Evolutionary conservation across 176 grass and related monocot genomes (phyloP), one percentile per base, ranked within the genome.

Genomic region (Phragmites australis): DNA sequence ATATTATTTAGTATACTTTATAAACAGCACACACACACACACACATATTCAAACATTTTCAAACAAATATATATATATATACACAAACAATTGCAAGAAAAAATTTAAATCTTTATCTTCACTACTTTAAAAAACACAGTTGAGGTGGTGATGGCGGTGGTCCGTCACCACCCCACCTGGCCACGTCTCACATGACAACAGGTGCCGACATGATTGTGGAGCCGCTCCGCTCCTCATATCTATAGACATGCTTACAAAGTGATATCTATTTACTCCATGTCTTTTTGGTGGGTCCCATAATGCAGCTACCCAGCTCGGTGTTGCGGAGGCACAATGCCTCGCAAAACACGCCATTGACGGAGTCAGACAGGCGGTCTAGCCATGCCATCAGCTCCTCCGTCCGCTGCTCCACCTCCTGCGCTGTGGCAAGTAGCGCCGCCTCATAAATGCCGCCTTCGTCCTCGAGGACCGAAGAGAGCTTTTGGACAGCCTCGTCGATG

Each of bases 311-410:
- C 11, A 93, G 72, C 53, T 84, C 94, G 25, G 85, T 85, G 89
- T 88, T 84, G 56, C 91, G 90, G 73, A 86, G 83, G 27, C 52
- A 46, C 76, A 94, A 74, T 67, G 87, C 91, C 48, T 87, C 87
- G 32, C 82, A 82, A 78, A 92, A 97, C 78, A 92, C 82, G 64
- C 67, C 80, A 85, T 90, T 77, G 4, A 94, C 79, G 89, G 87
- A 80, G 58, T 77, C 75, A 0, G 82, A 84, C 54, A 97, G 52
- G 25, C 78, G 76, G 64, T 94, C 87, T 68, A 94, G 66, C 30
- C 53, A 65, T 55, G 66, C 72, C 63, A 82, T 79, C 72, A 92
- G 74, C 64, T 94, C 91, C 75, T 86, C 91, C 79, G 89, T 85
- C 42, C 47, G 70, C 50, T 11, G 76, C 84, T 85, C 89, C 87